Base-by-base conservation (phyloP, 805 yeast genomes). In the Candida palmyrensis region DNA sequence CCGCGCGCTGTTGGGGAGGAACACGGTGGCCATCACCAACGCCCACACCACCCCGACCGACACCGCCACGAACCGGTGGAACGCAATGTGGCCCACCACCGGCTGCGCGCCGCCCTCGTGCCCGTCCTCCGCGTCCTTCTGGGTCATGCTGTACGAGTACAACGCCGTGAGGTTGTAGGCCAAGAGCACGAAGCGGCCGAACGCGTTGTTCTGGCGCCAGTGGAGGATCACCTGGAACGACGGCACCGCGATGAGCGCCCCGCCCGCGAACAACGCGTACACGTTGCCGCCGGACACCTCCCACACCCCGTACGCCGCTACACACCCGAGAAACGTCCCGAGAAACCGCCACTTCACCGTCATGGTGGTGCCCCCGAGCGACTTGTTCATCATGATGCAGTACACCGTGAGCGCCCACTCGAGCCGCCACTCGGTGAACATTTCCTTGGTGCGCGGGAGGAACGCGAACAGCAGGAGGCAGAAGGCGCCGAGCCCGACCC, bases 321-420 rank as follows among this genome's bases (percentile, higher is more conserved):
- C 39, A 1, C 89, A 83, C 0, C 95, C 95, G 5, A 82, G 32
- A 37, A 77, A 73, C 0, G 95, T 86, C 0, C 95, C 95, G 17
- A 79, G 39, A 35, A 85, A 66, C 45, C 84, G 62, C 82, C 83
- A 79, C 43, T 78, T 77, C 4, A 77, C 79, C 0, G 92, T 81
- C 77, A 79, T 75, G 8, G 84, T 73, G 0, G 95, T 86, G 0
- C 94, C 94, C 7, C 95, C 95, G 4, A 84, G 60, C 1, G 89
- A 80, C 47, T 83, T 83, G 45, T 81, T 82, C 90, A 85, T 84
- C 63, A 85, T 82, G 35, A 85, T 80, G 45, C 85, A 78, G 44
- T 77, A 85, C 0, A 88, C 79, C n/a, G 82, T 83, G 24, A 85
- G 57, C 0, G 87, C 79, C 95, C 95, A 85, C 51, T 85, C 95